A percentile compares a stretch with the other conserved stretches of the same genome.
These are phyloP conservation scores for Austroboletus festivus DNA, from an alignment of 768 basidiomycete species.

Conservation along the genomic window DNA sequence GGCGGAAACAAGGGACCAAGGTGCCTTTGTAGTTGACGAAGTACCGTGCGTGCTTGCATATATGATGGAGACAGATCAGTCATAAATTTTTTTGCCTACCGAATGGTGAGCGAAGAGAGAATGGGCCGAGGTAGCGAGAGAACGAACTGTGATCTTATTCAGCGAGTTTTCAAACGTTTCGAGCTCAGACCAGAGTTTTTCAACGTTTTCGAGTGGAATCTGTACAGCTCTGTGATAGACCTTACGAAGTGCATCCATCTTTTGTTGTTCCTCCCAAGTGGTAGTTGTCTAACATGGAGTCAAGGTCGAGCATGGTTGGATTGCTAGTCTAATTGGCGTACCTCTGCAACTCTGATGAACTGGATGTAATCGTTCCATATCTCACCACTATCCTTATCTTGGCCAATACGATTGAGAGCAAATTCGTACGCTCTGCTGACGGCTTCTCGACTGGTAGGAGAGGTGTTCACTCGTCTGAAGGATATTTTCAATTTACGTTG, in stretches of 20 bases:
- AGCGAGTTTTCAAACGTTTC: slow-evolving; percentile 87
- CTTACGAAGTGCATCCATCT: slow-evolving; percentile 89
- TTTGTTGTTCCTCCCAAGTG: slow-evolving; percentile 95
- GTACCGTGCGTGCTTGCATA: slow-evolving; percentile 90
- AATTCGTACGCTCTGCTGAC: slow-evolving; percentile 92
- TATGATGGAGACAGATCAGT: slow-evolving; percentile 87
- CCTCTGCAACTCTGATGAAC: slow-evolving; percentile 79
- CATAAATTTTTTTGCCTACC: slow-evolving; percentile 91
- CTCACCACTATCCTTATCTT: slow-evolving; percentile 87
- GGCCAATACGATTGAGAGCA: slow-evolving; percentile 83
- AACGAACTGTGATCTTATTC: slow-evolving; percentile 77
- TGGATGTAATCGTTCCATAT: slow-evolving; percentile 95
- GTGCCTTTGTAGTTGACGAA: slow-evolving; percentile 78
- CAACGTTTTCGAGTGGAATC: slow-evolving; percentile 91
- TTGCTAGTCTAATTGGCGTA: slow-evolving; percentile 36
- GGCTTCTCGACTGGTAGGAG: slow-evolving; percentile 65
- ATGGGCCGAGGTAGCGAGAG: not conserved
- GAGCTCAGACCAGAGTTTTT: slow-evolving; percentile 89
- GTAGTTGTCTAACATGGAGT: slow-evolving; percentile 50
- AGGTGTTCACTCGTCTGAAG: slow-evolving; percentile 64
- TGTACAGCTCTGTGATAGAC: slow-evolving; percentile 93
- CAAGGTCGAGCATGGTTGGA: slow-evolving; percentile 4
- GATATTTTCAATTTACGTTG: slow-evolving; percentile 13
- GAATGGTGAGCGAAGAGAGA: slow-evolving; percentile 9
- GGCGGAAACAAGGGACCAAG: slow-evolving; percentile 59